Conservation (phyloP, 345 rosid genomes). For the Bretschneidera sinensis region DNA sequence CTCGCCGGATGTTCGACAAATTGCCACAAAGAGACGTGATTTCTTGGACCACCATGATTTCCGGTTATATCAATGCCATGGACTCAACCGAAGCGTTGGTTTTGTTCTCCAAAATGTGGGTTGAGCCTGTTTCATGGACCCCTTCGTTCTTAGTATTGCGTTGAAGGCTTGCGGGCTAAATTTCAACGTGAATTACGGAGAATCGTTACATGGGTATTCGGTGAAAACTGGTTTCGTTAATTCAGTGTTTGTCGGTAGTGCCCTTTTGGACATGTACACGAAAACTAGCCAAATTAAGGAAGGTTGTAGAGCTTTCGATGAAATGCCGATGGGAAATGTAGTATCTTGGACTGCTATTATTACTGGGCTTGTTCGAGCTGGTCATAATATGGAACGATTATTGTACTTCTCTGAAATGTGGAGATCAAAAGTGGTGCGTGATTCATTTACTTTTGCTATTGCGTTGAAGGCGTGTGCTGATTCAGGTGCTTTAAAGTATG, state of each 20-base stretch:
- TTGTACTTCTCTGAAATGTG: conserved; percentile 63
- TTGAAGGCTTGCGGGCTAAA: conserved; percentile 64
- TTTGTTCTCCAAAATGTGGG: conserved; percentile 62
- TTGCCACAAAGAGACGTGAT: conserved; percentile 61
- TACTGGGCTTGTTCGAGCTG: conserved; percentile 65
- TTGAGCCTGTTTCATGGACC: conserved; percentile 50
- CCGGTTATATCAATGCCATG: conserved; percentile 54
- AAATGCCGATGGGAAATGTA: conserved; percentile 59
- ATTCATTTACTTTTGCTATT: conserved; percentile 52
- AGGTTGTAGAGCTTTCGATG: conserved; percentile 56
- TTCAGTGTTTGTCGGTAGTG: conserved; percentile 70
- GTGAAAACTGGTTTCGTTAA: conserved; percentile 46
- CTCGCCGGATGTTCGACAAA: conserved; percentile 68
- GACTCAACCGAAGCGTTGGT: conserved; percentile 49
- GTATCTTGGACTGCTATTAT: conserved; percentile 86
- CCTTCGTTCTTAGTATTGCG: conserved; percentile 62
- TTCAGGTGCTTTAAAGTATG: conserved; percentile 46
- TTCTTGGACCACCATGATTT: conserved; percentile 74
- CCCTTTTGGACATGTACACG: conserved; percentile 66
- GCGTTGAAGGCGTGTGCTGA: conserved; percentile 79
- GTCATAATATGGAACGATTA: conserved; percentile 49
- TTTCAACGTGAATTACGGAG: conserved; percentile 46
- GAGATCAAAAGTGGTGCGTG: conserved; percentile 41
- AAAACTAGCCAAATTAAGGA: conserved; percentile 43
- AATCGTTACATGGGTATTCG: conserved; percentile 59